Conservation (phyloP, 2,329 filamentous ascomycete genomes). For the Cladorrhinum sp. region DNA sequence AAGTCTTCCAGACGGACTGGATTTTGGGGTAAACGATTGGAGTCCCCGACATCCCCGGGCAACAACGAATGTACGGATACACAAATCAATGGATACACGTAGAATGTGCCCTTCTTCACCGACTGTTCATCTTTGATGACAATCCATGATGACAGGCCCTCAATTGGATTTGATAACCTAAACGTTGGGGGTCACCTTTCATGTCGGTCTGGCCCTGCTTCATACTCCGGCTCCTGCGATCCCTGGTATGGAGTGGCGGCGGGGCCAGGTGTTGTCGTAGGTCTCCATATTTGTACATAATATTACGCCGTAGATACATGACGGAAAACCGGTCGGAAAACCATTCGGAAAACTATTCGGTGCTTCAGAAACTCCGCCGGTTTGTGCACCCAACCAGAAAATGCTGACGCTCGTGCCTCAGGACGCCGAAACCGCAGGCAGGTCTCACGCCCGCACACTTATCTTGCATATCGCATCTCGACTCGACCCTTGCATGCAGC, state of each 20-base stretch:
- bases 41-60: slow-evolving; percentile 7
- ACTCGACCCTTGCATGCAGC: not conserved
- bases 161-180: not conserved
- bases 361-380: not conserved
- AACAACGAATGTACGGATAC: not conserved
- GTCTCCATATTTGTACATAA: not conserved
- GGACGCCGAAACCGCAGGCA: not conserved
- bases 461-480: not conserved
- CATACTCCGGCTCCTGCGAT: not conserved
- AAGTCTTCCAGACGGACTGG: slow-evolving; percentile 13
- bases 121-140: not conserved
- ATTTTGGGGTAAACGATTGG: slow-evolving; percentile 20
- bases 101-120: not conserved
- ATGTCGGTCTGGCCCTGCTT: not conserved
- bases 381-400: not conserved
- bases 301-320: not conserved
- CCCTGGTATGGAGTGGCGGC: not conserved
- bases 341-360: not conserved
- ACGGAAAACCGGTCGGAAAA: not conserved
- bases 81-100: not conserved
- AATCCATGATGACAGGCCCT: not conserved
- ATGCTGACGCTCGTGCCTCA: not conserved
- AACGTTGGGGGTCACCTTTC: not conserved
- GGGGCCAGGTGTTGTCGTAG: not conserved
- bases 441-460: not conserved